Evolutionary conservation across 768 basidiomycete genomes (phyloP).

Genomic region (Rhizopogon sp.): DNA sequence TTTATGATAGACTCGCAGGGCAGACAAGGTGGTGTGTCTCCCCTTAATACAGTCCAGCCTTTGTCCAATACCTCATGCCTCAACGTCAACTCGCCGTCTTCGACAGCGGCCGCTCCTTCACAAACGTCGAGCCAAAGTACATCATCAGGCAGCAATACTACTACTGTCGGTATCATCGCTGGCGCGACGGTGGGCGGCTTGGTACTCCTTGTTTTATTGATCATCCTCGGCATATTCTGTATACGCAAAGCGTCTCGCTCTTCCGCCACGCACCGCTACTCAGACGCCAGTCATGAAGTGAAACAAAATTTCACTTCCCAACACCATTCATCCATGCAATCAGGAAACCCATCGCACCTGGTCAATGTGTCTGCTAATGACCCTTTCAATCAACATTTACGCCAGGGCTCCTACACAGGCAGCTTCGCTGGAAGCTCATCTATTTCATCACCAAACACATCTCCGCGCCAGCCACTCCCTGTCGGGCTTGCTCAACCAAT

Average conservation of each 20-base stretch:
- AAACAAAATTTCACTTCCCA: background rate
- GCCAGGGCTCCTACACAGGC: conserved; percentile 13
- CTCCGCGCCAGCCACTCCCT: conserved; percentile 21
- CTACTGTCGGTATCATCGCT: conserved; percentile 44
- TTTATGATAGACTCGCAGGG: conserved; percentile 46
- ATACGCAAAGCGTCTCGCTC: conserved; percentile 15
- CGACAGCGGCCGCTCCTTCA: conserved; percentile 28
- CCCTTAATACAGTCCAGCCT: conserved; percentile 40
- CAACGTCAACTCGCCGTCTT: conserved; percentile 45
- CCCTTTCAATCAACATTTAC: conserved; percentile 9
- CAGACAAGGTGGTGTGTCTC: conserved; percentile 55
- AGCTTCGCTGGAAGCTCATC: conserved; percentile 24
- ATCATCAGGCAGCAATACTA: conserved; percentile 22
- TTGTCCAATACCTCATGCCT: conserved; percentile 42
- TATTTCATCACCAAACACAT: conserved; percentile 21
- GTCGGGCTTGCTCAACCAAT: conserved; percentile 9
- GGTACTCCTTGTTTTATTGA: conserved; percentile 44
- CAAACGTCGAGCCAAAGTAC: conserved; percentile 16
- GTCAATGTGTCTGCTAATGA: background rate
- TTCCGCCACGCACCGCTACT: conserved; percentile 23
- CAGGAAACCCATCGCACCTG: background rate
- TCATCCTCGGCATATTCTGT: conserved; percentile 47
- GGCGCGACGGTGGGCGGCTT: conserved; percentile 46
- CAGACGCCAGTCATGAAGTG: conserved; percentile 28
- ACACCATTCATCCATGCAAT: conserved; percentile 4